Base-by-base conservation (phyloP, 805 yeast genomes). In the Pichia occidentalis region DNA sequence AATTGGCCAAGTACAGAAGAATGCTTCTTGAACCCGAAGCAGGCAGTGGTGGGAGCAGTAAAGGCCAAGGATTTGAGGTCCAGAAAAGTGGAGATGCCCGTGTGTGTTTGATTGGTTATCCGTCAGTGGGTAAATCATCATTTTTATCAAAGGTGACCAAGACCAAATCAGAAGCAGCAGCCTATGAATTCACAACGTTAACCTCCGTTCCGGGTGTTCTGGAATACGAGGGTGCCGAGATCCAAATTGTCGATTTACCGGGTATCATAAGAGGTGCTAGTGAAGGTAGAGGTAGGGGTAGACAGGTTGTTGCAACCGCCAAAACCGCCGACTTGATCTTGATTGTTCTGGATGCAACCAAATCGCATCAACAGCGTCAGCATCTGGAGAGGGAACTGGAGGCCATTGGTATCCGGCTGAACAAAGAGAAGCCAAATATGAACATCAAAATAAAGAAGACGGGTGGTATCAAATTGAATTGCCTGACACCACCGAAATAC, bases 191-290 rank as follows among this genome's bases (percentile, higher is more conserved):
- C 70, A 90, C 98, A 7, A 90, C 98, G 0, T 71, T 90, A 58
- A 90, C 98, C 0, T 86, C 96, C 0, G 97, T 90, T 16, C 97
- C 97, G 0, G 97, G 97, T 33, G 95, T 92, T 10, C 67, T 90
- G 50, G 90, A 87, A 56, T 87, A 90, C 56, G 86, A 87, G 56
- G 97, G 97, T 26, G 96, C 97, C 0, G 96, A 88, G 54, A 87
- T 90, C 45, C 98, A 90, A 64, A 80, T 92, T 48, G 90, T 90
- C n/a, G 98, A 90, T 71, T 65, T 90, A 36, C 98, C 98, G 1
- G 98, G 98, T 60, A 90, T 90, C 50, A 90, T 90, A 41, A 85
- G 85, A 57, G 97, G 97, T 30, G 97, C 97, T 4, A 72, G 94
- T 24, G 95, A 85, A 56, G 97, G 97, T 53, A 88, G 88, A 61